Conservation (phyloP, 108 stramenopile genomes). For the Cyclotella atomus region DNA sequence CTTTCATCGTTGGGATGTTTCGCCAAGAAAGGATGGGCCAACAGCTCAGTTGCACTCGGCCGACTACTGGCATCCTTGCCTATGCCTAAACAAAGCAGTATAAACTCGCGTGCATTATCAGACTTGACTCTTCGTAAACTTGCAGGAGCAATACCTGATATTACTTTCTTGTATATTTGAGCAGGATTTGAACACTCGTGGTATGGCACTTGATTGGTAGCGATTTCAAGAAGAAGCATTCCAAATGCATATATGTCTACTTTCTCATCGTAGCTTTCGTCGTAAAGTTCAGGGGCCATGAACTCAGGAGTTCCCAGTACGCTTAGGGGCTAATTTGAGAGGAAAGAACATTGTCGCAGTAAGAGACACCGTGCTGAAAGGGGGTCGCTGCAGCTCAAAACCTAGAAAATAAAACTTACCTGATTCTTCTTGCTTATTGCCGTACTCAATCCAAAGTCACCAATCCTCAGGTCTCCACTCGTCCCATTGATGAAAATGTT, state of each 20-base stretch:
- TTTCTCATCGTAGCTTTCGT: conserved; percentile 97
- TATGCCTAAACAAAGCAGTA: conserved; percentile 82
- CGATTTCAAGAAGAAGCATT: conserved; percentile 97
- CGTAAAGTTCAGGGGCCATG: conserved; percentile 99
- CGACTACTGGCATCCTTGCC: conserved; percentile 71
- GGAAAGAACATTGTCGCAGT: too few species aligned
- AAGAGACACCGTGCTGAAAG: too few species aligned
- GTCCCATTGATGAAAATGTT: conserved; percentile 99
- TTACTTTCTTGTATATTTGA: conserved; percentile 97
- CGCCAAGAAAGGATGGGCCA: conserved; percentile 79
- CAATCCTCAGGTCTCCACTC: conserved; percentile 96
- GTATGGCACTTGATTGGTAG: conserved; percentile 96
- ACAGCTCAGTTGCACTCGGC: conserved; percentile 74
- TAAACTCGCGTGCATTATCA: conserved; percentile 84
- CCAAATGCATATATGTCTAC: conserved; percentile 99
- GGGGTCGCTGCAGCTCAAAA: too few species aligned
- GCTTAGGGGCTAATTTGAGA: conserved; percentile 63
- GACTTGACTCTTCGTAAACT: conserved; percentile 80
- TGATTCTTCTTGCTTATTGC: conserved; percentile 82
- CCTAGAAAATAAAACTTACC: conserved; percentile 37
- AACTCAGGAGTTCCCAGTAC: conserved; percentile 99
- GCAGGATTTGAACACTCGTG: conserved; percentile 92
- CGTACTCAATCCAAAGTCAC: conserved; percentile 96
- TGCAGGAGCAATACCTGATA: conserved; percentile 83
- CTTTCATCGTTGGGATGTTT: conserved; percentile 73